Conservation (phyloP, 176 grass and related monocot genomes). For the Oryza punctata region DNA sequence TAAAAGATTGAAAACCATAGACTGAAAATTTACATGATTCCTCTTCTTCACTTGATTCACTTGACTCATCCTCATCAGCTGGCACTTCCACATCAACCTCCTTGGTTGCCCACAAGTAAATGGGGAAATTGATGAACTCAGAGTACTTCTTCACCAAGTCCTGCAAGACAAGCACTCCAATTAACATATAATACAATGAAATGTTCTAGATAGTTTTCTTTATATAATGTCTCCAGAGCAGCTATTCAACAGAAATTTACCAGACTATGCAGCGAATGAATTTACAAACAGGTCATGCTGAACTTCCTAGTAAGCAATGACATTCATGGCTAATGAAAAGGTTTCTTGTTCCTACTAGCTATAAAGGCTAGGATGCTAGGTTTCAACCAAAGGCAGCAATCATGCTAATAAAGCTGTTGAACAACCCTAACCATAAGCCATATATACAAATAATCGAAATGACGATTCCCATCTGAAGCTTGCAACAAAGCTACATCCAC, state of each 20-base stretch:
- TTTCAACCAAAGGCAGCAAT: not conserved
- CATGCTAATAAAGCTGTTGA: not conserved
- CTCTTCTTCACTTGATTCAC: slow-evolving; percentile 76
- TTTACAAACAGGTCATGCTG: not conserved
- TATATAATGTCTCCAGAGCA: not conserved
- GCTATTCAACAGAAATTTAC: not conserved
- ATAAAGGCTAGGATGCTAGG: not conserved
- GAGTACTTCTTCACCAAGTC: slow-evolving; percentile 97
- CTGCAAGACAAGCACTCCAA: slow-evolving; percentile 42
- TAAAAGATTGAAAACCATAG: not conserved
- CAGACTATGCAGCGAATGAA: not conserved
- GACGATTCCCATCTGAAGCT: not conserved
- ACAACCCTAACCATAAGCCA: not conserved
- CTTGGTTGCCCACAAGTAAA: slow-evolving; percentile 97
- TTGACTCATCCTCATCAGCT: slow-evolving; percentile 83
- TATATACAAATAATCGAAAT: not conserved
- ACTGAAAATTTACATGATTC: slow-evolving; percentile 52
- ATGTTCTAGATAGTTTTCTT: not conserved
- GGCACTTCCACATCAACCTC: slow-evolving; percentile 96
- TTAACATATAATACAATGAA: slow-evolving; percentile 20
- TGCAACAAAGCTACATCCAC: not conserved
- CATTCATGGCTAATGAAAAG: not conserved
- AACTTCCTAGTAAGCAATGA: not conserved
- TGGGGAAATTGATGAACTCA: slow-evolving; percentile 99
- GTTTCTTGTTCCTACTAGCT: not conserved